Conservation (phyloP, 2,329 filamentous ascomycete genomes). For the Trichoderma semiorbis region DNA sequence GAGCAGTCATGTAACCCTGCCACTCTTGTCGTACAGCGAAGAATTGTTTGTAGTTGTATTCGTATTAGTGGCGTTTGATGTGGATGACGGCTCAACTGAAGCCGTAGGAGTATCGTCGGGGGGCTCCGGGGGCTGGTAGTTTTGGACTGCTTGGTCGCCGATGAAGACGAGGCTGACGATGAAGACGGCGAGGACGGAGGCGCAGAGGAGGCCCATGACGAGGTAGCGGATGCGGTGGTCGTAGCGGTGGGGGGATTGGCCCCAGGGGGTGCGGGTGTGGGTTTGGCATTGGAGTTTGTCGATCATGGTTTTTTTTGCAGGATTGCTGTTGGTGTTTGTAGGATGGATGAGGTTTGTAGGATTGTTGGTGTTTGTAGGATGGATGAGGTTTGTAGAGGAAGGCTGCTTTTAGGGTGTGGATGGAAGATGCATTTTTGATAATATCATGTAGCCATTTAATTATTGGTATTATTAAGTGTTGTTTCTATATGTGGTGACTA, state of each 20-base stretch:
- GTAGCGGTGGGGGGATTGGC: slow-evolving; percentile 25
- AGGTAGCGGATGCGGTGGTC: slow-evolving; percentile 27
- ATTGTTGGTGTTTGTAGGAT: not conserved
- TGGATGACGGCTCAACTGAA: not conserved
- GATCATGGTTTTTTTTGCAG: slow-evolving; percentile 17
- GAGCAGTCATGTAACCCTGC: not conserved
- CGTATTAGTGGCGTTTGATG: not conserved
- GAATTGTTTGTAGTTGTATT: not conserved
- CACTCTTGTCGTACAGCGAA: not conserved
- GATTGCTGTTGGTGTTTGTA: not conserved
- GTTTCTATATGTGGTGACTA: not conserved
- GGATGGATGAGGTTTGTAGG: not conserved
- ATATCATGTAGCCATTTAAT: too few relatives aligned
- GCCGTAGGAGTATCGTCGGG: not conserved
- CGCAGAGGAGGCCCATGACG: slow-evolving; percentile 26
- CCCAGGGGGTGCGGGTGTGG: slow-evolving; percentile 32
- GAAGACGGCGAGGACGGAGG: slow-evolving; percentile 24
- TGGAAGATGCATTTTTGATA: too few relatives aligned
- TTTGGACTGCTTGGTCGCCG: not conserved
- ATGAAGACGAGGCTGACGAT: slow-evolving; percentile 24
- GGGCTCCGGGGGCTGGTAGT: not conserved
- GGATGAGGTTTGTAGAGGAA: not conserved
- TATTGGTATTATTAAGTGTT: too few relatives aligned
- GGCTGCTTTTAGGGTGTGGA: not conserved
- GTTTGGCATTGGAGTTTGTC: slow-evolving; percentile 28